These are phyloP conservation scores for Neurospora sp. DNA, from an alignment of 495 filamentous ascomycete genomes.

Conservation along the genomic window DNA sequence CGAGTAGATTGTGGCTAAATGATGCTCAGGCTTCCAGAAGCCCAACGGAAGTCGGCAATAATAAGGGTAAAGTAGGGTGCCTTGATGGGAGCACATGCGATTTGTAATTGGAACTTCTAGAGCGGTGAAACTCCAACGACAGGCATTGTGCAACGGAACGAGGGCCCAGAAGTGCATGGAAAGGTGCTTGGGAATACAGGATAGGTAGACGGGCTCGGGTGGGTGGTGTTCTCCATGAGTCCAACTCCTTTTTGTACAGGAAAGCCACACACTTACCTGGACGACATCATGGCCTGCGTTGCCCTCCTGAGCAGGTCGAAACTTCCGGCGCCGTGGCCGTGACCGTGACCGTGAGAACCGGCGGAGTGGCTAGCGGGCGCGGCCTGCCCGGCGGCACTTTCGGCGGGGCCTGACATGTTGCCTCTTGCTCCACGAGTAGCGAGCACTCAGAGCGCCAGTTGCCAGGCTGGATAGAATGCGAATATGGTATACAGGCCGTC, in stretches of 20 bases:
- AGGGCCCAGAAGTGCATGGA: not conserved
- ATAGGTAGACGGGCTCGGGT: conserved; percentile 2
- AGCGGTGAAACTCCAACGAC: not conserved
- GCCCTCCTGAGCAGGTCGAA: conserved; percentile 45
- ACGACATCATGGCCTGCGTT: conserved; percentile 45
- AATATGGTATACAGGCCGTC: conserved; percentile 5
- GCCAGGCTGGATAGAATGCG: conserved; percentile 7
- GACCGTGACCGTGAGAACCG: conserved; percentile 10
- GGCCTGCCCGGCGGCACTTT: not conserved
- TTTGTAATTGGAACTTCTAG: not conserved
- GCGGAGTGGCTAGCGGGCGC: conserved; percentile 5
- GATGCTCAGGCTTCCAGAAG: conserved; percentile 17
- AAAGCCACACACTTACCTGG: conserved; percentile 38
- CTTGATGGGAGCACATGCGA: not conserved
- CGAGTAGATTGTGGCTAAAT: conserved; percentile 16
- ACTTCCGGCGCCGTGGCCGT: conserved; percentile 19
- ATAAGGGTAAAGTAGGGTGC: conserved; percentile 13
- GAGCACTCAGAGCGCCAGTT: conserved; percentile 5
- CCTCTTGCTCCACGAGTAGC: conserved; percentile 7
- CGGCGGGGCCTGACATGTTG: conserved; percentile 24
- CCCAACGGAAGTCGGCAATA: conserved; percentile 9
- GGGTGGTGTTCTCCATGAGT: not conserved
- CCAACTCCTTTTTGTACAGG: not conserved
- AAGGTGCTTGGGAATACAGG: not conserved
- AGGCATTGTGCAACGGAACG: conserved; percentile 1